Evolutionary conservation across 2,329 filamentous ascomycete genomes (phyloP).

Genomic region (Tolypocladium ophioglossoides): DNA sequence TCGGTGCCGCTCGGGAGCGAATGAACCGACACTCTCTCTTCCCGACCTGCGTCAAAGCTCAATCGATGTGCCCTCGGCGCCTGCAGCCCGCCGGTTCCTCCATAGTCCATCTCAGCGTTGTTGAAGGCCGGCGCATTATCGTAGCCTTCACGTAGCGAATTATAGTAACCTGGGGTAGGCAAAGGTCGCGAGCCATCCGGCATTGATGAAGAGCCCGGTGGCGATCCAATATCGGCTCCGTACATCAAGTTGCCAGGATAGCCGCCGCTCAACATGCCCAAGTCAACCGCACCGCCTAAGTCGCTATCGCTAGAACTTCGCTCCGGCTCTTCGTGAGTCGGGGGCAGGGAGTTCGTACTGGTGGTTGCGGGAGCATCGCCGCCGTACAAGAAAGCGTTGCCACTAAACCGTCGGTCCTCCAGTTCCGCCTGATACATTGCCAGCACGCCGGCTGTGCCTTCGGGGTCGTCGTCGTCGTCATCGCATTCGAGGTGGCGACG

Average conservation of each 20-base stretch:
- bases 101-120: slow-evolving; percentile 71
- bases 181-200: slow-evolving; percentile 37
- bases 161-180: slow-evolving; percentile 30
- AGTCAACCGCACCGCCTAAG: slow-evolving; percentile 53
- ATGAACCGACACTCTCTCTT: slow-evolving; percentile 57
- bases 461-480: slow-evolving; percentile 74
- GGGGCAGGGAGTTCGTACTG: slow-evolving; percentile 25
- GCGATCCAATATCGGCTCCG: slow-evolving; percentile 34
- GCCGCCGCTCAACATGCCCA: slow-evolving; percentile 64
- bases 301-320: slow-evolving; percentile 57
- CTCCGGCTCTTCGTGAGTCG: slow-evolving; percentile 37
- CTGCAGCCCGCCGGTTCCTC: slow-evolving; percentile 80
- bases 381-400: slow-evolving; percentile 18
- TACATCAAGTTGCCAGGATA: slow-evolving; percentile 45
- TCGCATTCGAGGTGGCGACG: slow-evolving; percentile 14
- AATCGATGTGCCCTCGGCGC: slow-evolving; percentile 62
- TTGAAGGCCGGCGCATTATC: slow-evolving; percentile 30
- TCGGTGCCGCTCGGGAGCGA: slow-evolving; percentile 50
- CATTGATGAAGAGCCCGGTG: slow-evolving; percentile 24
- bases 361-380: background rate
- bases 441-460: slow-evolving; percentile 73
- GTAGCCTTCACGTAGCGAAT: slow-evolving; percentile 14
- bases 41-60: slow-evolving; percentile 80
- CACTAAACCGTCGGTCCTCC: slow-evolving; percentile 48
- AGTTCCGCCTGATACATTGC: slow-evolving; percentile 79